Conservation (phyloP, 306 rosid species). For the Cicer judaicum region DNA sequence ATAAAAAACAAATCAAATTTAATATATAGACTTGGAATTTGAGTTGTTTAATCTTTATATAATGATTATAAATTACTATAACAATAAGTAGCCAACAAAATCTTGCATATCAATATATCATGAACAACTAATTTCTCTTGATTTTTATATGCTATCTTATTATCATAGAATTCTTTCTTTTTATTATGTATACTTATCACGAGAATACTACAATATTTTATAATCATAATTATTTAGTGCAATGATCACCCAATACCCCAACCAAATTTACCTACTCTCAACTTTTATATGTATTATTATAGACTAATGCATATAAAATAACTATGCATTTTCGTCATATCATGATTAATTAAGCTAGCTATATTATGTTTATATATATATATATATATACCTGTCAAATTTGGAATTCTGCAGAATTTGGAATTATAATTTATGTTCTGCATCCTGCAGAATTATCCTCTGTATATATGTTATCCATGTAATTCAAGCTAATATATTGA, state of each 20-base stretch:
- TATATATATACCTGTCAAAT: background rate
- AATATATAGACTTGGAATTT: background rate
- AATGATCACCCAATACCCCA: constrained; percentile 28
- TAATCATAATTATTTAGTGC: constrained; percentile 38
- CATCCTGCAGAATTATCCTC: background rate
- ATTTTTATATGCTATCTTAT: background rate
- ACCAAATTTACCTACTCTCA: constrained; percentile 49
- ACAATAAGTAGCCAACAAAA: background rate
- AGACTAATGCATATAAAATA: too few species aligned
- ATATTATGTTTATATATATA: background rate
- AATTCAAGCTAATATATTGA: background rate
- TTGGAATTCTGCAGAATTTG: background rate
- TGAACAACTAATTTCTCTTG: background rate
- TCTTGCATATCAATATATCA: constrained; percentile 24
- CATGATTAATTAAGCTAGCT: background rate
- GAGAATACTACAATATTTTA: constrained; percentile 9
- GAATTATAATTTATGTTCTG: constrained; percentile 14
- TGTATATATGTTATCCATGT: background rate
- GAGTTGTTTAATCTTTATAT: background rate
- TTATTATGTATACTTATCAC: background rate
- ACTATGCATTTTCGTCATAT: background rate
- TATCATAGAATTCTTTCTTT: constrained; percentile 1
- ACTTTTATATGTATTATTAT: constrained; percentile 16
- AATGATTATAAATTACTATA: background rate
- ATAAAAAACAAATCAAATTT: background rate